These are phyloP conservation scores for Tubosaeta sp. DNA, from an alignment of 768 basidiomycete species.

Conservation along the genomic window DNA sequence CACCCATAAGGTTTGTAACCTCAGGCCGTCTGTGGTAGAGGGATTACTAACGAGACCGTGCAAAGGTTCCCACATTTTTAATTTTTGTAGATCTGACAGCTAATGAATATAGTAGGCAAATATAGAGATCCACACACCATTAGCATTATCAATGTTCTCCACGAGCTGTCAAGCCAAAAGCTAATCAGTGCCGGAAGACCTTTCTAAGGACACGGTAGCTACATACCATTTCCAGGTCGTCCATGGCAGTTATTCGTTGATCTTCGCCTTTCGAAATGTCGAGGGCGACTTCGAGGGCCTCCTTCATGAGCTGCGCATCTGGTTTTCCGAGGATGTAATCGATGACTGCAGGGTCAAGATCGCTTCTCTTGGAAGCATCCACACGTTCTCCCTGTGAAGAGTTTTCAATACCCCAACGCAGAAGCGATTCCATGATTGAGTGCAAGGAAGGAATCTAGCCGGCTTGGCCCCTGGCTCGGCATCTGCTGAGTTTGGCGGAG, in stretches of 20 bases:
- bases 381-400: slow-evolving; percentile 38
- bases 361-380: slow-evolving; percentile 36
- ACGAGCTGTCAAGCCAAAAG: slow-evolving; percentile 50
- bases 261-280: slow-evolving; percentile 54
- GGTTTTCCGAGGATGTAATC: slow-evolving; percentile 82
- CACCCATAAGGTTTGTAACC: slow-evolving; percentile 74
- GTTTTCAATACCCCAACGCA: slow-evolving; percentile 81
- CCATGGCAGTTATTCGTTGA: slow-evolving; percentile 64
- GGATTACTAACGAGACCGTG: slow-evolving; percentile 57
- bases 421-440: slow-evolving; percentile 60
- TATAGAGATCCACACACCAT: slow-evolving; percentile 37
- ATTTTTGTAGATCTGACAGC: slow-evolving; percentile 60
- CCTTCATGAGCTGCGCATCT: slow-evolving; percentile 81
- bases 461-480: slow-evolving; percentile 16
- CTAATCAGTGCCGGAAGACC: background rate
- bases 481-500: slow-evolving; percentile 15
- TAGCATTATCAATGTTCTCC: slow-evolving; percentile 89
- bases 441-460: slow-evolving; percentile 6
- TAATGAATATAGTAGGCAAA: background rate
- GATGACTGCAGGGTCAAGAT: slow-evolving; percentile 80
- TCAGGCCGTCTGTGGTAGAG: slow-evolving; percentile 54
- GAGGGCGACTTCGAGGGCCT: slow-evolving; percentile 60
- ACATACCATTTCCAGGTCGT: slow-evolving; percentile 83
- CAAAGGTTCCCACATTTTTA: slow-evolving; percentile 77
- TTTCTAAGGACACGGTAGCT: background rate